Conservation (phyloP, 1,284 basidiomycete genomes). For the Sanghuangporus baumii region DNA sequence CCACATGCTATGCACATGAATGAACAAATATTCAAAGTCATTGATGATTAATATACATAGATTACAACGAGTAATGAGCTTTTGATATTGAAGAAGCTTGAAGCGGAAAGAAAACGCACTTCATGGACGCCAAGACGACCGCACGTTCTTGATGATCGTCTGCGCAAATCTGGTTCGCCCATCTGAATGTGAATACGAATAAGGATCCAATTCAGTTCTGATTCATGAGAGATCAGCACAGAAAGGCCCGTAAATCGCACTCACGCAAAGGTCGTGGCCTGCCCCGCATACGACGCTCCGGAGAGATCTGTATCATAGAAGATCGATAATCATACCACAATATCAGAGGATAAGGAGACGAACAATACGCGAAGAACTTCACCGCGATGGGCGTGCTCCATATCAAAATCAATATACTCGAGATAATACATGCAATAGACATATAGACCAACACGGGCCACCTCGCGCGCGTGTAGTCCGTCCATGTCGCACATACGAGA, state of each 20-base stretch:
- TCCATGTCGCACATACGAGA: constrained; percentile 56
- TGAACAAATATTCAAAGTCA: neutral
- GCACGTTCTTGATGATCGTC: constrained; percentile 63
- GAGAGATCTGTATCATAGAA: constrained; percentile 39
- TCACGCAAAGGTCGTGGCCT: constrained; percentile 64
- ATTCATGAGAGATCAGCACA: neutral
- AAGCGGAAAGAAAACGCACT: constrained; percentile 32
- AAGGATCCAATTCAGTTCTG: neutral
- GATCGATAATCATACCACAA: neutral
- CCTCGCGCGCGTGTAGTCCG: constrained; percentile 47
- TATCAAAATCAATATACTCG: constrained; percentile 52
- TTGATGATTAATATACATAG: neutral
- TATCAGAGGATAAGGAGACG: constrained; percentile 17
- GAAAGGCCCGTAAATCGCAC: constrained; percentile 21
- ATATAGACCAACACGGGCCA: constrained; percentile 67
- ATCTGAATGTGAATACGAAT: constrained; percentile 30
- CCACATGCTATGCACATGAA: constrained; percentile 47
- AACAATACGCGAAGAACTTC: constrained; percentile 67
- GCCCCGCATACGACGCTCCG: constrained; percentile 60
- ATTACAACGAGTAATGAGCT: neutral
- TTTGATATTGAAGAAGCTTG: neutral
- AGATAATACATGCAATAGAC: constrained; percentile 45
- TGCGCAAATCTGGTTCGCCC: constrained; percentile 67
- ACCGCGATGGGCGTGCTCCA: constrained; percentile 50
- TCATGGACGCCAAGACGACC: constrained; percentile 66